phyloP scores from a whole-genome alignment of 2,329 filamentous ascomycete species.

The Cladosporium sp. region DNA sequence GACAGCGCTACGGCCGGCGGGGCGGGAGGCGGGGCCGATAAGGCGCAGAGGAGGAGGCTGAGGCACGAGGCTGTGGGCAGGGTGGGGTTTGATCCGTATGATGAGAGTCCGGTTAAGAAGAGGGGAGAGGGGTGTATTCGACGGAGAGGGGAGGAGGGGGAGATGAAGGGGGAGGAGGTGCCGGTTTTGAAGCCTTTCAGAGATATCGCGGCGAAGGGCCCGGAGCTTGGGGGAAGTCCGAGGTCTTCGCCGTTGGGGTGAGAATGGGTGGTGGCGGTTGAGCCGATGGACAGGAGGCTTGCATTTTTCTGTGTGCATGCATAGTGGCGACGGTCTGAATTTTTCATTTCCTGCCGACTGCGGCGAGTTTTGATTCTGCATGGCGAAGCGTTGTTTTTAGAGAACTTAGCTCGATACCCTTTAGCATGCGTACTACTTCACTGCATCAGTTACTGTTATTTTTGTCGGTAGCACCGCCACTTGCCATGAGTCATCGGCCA shows the following conservation, averaged over 20 bases:
- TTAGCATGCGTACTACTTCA: not conserved
- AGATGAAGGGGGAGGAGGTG: not conserved
- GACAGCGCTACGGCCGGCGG: conserved; percentile 54
- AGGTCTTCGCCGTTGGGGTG: not conserved
- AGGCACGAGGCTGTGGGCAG: conserved; percentile 54
- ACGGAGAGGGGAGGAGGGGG: not conserved
- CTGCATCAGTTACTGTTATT: too few relatives aligned
- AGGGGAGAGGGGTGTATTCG: conserved; percentile 56
- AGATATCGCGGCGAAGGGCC: not conserved
- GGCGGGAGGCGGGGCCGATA: conserved; percentile 54
- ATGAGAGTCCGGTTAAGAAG: conserved; percentile 62
- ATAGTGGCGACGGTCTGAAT: too few relatives aligned
- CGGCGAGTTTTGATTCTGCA: too few relatives aligned
- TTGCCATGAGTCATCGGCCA: too few relatives aligned
- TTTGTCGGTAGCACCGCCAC: too few relatives aligned
- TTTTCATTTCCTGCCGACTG: not conserved
- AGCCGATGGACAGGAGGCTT: not conserved
- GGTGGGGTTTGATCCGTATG: conserved; percentile 66
- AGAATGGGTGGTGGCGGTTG: not conserved
- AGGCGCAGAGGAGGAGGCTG: conserved; percentile 53
- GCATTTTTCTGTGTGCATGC: too few relatives aligned
- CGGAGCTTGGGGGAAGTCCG: not conserved
- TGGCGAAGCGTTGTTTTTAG: too few relatives aligned
- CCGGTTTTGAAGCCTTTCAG: not conserved
- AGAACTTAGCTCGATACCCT: not conserved